Evolutionary conservation across 2,329 filamentous ascomycete genomes (phyloP), one percentile per base, ranked within the genome.

Genomic region (Claviceps capensis): DNA sequence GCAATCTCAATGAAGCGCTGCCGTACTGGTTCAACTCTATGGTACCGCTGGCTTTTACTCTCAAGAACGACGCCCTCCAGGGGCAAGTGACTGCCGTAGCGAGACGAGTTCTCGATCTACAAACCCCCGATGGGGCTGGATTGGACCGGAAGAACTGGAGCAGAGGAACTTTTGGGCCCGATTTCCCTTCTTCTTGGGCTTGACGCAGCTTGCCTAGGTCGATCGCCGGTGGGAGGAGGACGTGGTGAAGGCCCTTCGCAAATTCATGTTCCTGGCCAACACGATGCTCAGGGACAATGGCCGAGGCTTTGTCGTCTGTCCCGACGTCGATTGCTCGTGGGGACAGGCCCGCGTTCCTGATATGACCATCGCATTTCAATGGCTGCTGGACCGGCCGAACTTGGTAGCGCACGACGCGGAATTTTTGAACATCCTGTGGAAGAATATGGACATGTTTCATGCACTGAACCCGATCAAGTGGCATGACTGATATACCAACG

Each of bases 1-100:
- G 72, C 52, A 65, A 63, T n/a, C 61, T 81, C 7, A 73, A 79
- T 56, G 78, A 81, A 64, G 75, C 70, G 0, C 67, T 75, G 19
- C 76, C 78, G 0, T 82, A 81, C 61, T 82, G 78, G 76, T 76
- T 79, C 62, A 81, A 81, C 57, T 74, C 72, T 2, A 64, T 81
- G 1, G 77, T 81, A 0, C 77, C 77, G 1, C 63, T 81, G 49
- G 76, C 78, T 0, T 81, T 75, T 56, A 62, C 64, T 0, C 61
- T 77, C 1, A 65, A 75, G 40, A 70, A 79, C 59, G 52, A 54
- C 2, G 48, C 56, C 9, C 56, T 64, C 41, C 76, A 77, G 58
- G 58, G 54, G 0, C 76, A 81, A 54, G 71, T 56, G 4, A 47
- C 54, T 4, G 13, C 52, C 0, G 56, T 60, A 13, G 75, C 37